Conservation (phyloP, 139 green algal species). For the Chlamydomonas urium region DNA sequence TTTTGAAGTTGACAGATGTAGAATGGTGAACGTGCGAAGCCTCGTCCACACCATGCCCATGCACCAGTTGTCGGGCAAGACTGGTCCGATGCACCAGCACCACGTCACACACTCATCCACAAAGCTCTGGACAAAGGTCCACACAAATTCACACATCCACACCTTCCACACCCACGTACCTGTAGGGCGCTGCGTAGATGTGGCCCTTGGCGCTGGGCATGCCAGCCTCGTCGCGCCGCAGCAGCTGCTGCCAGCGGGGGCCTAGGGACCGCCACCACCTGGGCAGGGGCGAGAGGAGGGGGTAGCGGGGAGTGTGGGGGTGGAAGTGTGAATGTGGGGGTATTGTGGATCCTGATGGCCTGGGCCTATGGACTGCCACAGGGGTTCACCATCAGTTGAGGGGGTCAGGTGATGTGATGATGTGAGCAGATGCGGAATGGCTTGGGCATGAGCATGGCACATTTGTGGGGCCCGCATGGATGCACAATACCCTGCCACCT, state of each 20-base stretch:
- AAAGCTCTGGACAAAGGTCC: not conserved
- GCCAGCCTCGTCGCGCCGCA: conserved; percentile 35
- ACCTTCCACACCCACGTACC: conserved; percentile 27
- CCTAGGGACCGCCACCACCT: conserved; percentile 45
- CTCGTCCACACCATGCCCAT: no score
- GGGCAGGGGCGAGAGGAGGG: not conserved
- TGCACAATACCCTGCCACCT: not conserved
- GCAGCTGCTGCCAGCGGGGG: conserved; percentile 54
- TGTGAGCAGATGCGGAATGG: not conserved
- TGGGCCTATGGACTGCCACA: no score
- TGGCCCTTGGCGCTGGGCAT: conserved; percentile 10
- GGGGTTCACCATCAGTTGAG: no score
- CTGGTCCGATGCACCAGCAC: no score
- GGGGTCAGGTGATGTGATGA: no score
- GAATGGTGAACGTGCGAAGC: no score
- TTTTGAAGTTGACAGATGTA: not conserved
- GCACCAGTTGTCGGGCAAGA: no score
- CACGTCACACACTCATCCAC: not conserved
- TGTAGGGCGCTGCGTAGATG: conserved; percentile 75
- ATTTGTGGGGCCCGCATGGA: not conserved
- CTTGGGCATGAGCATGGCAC: not conserved
- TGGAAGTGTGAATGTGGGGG: no score
- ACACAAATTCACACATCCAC: not conserved
- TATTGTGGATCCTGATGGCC: no score
- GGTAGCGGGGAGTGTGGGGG: no score